Percentiles rank a stretch among this genome's conserved stretches.
Evolutionary conservation across 148 eudicot genomes (phyloP).

Genomic region (Gaultheria prostrata): DNA sequence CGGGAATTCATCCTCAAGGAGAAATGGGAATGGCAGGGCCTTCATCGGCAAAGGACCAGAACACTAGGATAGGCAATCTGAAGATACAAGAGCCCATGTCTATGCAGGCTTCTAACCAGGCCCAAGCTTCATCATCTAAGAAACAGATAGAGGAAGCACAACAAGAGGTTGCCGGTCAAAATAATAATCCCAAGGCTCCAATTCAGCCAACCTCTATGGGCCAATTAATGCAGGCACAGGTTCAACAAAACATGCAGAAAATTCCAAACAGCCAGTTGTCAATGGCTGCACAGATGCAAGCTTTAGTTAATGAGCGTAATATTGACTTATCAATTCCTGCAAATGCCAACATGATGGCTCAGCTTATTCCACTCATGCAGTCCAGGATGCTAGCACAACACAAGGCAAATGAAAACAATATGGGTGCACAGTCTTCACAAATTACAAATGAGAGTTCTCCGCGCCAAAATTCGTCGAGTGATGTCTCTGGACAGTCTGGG

Average conservation of each 20-base stretch:
- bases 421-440: slow-evolving; percentile 45
- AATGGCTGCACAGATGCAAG: slow-evolving; percentile 81
- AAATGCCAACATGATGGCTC: slow-evolving; percentile 79
- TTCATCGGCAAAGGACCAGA: slow-evolving; percentile 58
- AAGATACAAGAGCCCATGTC: slow-evolving; percentile 50
- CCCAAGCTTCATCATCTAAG: slow-evolving; percentile 60
- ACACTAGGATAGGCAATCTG: slow-evolving; percentile 38
- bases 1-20: slow-evolving; percentile 65
- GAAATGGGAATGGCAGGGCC: slow-evolving; percentile 56
- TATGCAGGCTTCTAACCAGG: slow-evolving; percentile 55
- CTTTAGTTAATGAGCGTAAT: slow-evolving; percentile 79
- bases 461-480: slow-evolving; percentile 75
- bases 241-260: slow-evolving; percentile 54
- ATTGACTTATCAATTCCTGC: slow-evolving; percentile 82
- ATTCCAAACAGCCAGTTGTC: slow-evolving; percentile 51
- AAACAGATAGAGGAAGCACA: slow-evolving; percentile 51
- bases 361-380: slow-evolving; percentile 80
- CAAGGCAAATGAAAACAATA: slow-evolving; percentile 62
- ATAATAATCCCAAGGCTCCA: slow-evolving; percentile 51
- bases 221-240: slow-evolving; percentile 47
- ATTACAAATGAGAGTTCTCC: slow-evolving; percentile 75
- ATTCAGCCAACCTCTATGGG: slow-evolving; percentile 50
- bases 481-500: slow-evolving; percentile 69
- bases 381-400: slow-evolving; percentile 75
- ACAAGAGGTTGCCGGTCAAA: slow-evolving; percentile 46